Evolutionary conservation across 1,139 yeast genomes (phyloP).

Genomic region (Saccharomyces uvarum): DNA sequence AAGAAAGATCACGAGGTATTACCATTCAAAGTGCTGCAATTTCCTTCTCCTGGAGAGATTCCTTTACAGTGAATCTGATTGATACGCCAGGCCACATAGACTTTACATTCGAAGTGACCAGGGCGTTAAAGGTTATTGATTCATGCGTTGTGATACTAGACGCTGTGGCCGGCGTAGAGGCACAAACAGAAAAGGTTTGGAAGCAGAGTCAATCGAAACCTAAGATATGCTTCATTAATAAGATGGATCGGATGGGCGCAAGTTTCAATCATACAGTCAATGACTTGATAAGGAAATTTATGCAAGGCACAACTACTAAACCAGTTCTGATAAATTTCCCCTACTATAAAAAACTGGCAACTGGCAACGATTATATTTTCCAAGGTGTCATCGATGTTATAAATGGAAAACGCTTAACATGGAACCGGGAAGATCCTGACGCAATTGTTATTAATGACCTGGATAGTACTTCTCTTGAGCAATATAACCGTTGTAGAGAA

Average conservation of each 20-base stretch:
- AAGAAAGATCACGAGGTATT: conserved; percentile 88
- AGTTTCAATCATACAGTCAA: conserved; percentile 85
- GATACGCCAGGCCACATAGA: conserved; percentile 99
- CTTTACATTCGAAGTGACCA: conserved; percentile 86
- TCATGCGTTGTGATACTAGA: conserved; percentile 90
- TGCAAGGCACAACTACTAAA: conserved; percentile 41
- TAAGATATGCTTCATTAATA: conserved; percentile 70
- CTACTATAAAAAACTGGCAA: conserved; percentile 40
- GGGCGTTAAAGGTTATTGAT: conserved; percentile 83
- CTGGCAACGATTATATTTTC: conserved; percentile 41
- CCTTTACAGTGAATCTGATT: conserved; percentile 68
- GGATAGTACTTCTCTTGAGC: conserved; percentile 38
- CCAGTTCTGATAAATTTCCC: conserved; percentile 79
- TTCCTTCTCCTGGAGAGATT: conserved; percentile 65
- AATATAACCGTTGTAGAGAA: conserved; percentile 54
- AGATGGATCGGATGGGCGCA: conserved; percentile 96
- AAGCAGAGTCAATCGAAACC: conserved; percentile 75
- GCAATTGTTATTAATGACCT: conserved; percentile 30
- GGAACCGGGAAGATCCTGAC: conserved; percentile 44
- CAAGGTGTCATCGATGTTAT: conserved; percentile 80
- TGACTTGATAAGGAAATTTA: conserved; percentile 69
- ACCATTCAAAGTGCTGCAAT: conserved; percentile 97
- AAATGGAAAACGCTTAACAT: conserved; percentile 53
- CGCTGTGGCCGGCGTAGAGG: conserved; percentile 96
- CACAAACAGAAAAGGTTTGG: conserved; percentile 97